Conservation (phyloP, 352 stramenopile species). For the Globisporangium paroecandrum region DNA sequence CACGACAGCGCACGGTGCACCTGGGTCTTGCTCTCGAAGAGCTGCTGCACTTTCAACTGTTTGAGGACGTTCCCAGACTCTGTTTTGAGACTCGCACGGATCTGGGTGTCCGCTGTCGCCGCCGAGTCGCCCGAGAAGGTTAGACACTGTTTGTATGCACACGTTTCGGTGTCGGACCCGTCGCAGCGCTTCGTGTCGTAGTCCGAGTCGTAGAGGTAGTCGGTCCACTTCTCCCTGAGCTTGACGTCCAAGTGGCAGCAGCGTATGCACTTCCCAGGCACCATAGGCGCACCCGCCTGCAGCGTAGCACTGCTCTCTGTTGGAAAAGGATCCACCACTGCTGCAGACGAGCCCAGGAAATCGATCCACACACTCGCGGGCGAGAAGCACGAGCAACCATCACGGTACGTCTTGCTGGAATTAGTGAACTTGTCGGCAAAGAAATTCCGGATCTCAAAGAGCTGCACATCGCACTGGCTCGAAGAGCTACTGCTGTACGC, state of each 20-base stretch:
- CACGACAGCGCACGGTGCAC: conserved; percentile 21
- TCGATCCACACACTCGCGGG: conserved; percentile 12
- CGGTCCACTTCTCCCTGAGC: conserved; percentile 23
- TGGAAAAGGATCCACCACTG: background rate
- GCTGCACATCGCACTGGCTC: conserved; percentile 22
- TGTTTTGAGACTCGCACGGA: conserved; percentile 4
- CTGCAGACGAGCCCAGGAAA: background rate
- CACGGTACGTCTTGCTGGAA: background rate
- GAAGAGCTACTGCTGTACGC: conserved; percentile 26
- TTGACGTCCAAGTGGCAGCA: conserved; percentile 22
- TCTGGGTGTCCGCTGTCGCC: conserved; percentile 1
- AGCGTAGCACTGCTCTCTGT: background rate
- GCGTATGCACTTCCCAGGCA: conserved; percentile 13
- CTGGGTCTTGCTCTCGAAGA: conserved; percentile 15
- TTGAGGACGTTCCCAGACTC: conserved; percentile 11
- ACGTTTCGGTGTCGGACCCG: conserved; percentile 9
- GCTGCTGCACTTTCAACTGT: background rate
- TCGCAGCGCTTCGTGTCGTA: conserved; percentile 25
- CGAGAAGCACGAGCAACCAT: conserved; percentile 14
- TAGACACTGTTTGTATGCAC: conserved; percentile 15
- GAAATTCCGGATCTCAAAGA: conserved; percentile 19
- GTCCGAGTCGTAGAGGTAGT: conserved; percentile 22
- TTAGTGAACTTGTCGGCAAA: conserved; percentile 9
- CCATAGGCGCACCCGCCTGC: conserved; percentile 6
- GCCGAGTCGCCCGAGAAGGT: conserved; percentile 8